Conservation (phyloP, 1,284 basidiomycete species). For the Sanghuangporus weigelae region DNA sequence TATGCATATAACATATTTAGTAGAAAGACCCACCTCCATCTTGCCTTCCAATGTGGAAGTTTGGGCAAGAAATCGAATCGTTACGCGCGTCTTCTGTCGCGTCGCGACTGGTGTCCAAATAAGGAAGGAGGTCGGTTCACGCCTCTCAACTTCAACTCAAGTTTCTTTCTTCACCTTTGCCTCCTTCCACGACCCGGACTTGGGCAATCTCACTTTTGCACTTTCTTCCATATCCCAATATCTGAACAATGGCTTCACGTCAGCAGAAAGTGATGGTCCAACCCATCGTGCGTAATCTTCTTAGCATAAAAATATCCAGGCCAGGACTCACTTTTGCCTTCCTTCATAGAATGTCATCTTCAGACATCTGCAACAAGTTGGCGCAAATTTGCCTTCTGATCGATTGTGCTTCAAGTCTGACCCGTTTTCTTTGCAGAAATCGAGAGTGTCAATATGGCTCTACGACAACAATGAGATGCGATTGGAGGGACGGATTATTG, state of each 20-base stretch:
- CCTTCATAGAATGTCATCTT: constrained; percentile 95
- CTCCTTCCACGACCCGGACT: not conserved
- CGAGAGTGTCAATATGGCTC: constrained; percentile 90
- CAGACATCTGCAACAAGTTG: constrained; percentile 90
- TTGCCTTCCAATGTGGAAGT: constrained; percentile 7
- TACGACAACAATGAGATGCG: constrained; percentile 98
- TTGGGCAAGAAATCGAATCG: not conserved
- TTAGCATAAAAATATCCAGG: not conserved
- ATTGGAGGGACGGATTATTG: constrained; percentile 95
- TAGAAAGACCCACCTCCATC: constrained; percentile 13
- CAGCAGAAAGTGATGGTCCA: constrained; percentile 97
- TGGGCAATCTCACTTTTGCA: not conserved
- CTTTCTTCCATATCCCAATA: not conserved
- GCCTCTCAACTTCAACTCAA: not conserved
- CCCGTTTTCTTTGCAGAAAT: constrained; percentile 48
- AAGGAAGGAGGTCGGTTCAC: constrained; percentile 8
- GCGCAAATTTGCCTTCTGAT: constrained; percentile 12
- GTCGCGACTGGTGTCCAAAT: constrained; percentile 12
- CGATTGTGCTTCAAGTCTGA: constrained; percentile 8
- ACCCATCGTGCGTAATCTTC: constrained; percentile 73
- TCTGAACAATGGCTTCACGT: constrained; percentile 76
- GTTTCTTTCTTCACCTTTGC: not conserved
- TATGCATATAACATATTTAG: not conserved
- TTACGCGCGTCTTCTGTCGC: constrained; percentile 13
- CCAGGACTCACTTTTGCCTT: constrained; percentile 22